A percentile compares a stretch with the other conserved stretches of the same genome.
Evolutionary conservation across 75 land plant species (phyloP).

Genomic region (Pinus tabuliformis): DNA sequence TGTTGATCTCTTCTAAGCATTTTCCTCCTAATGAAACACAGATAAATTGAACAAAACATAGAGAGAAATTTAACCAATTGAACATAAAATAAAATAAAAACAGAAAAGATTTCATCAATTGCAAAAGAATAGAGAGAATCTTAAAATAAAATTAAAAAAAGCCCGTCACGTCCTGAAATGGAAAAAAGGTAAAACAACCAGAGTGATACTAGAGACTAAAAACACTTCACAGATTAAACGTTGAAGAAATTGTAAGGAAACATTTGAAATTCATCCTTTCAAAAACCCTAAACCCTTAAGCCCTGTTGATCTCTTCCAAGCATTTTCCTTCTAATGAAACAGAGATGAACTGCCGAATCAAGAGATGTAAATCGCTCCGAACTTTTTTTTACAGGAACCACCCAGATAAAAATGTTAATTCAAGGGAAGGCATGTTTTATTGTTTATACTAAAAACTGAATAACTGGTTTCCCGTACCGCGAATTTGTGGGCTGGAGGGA

Average conservation of each 20-base stretch:
- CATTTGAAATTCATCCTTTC: background rate
- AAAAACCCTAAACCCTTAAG: slow-evolving; percentile 5
- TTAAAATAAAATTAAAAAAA: too few relatives aligned
- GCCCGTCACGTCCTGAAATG: too few relatives aligned
- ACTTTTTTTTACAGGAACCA: too few relatives aligned
- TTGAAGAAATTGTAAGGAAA: background rate
- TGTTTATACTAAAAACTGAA: background rate
- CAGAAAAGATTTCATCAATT: too few relatives aligned
- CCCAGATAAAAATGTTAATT: too few relatives aligned
- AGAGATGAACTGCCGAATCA: background rate
- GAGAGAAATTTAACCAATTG: too few relatives aligned
- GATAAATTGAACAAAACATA: background rate
- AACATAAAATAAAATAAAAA: too few relatives aligned
- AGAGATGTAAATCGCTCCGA: background rate
- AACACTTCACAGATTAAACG: too few relatives aligned
- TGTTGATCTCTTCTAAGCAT: background rate
- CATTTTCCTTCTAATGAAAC: background rate
- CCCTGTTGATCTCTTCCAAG: background rate
- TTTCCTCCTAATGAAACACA: background rate
- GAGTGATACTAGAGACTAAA: too few relatives aligned
- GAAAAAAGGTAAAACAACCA: too few relatives aligned
- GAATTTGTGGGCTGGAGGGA: slow-evolving; percentile 80
- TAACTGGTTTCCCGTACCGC: slow-evolving; percentile 50
- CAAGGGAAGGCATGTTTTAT: too few relatives aligned
- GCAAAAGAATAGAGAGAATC: too few relatives aligned